Base-by-base conservation (phyloP, 306 rosid genomes). In the Lathyrus aphaca region DNA sequence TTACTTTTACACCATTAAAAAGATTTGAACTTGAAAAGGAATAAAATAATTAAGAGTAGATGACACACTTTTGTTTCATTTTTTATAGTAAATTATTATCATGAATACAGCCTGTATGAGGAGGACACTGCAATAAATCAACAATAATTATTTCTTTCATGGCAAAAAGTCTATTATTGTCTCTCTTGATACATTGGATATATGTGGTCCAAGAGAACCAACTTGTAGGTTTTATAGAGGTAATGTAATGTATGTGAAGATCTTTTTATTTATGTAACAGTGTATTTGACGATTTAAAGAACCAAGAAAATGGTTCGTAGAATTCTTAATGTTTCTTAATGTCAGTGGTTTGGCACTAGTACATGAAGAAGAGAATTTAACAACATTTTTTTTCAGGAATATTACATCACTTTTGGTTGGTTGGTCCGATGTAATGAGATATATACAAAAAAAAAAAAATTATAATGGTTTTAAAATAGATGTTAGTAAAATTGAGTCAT, bases 131-230 rank as follows among this genome's bases (percentile, higher is more conserved):
- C 14, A 51, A 73, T 68, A n/a, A n/a, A 61, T 44, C 37, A 73
- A 40, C 37, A 68, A 59, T 19, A 17, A 59, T 48, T 29, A 10
- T 5, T 6, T 12, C 54, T 58, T 79, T 2, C 8, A 4, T 49
- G 27, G 18, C 12, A 19, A 68, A 80, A 80, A 64, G 80, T 69
- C 1, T 29, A 30, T 80, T 29, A 23, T 51, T 72, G 67, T 68
- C 71, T 48, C 66, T 66, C 65, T 48, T 53, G 73, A 58, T 60
- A 8, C 67, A 29, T 65, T 74, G 82, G 78, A 74, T 77, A 69
- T 51, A 15, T 17, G 71, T 48, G 44, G 13, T 78, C 74, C 78
- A 66, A 40, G 9, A 46, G 35, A 6, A 39, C 23, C 76, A 64
- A 63, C 4, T 69, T 63, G 76, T 69, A 43, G 1, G 57, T 9